Percentiles rank a stretch among this genome's conserved stretches.
Conservation (phyloP, 176 grass and related monocot species). For the Oryza brachyantha region DNA sequence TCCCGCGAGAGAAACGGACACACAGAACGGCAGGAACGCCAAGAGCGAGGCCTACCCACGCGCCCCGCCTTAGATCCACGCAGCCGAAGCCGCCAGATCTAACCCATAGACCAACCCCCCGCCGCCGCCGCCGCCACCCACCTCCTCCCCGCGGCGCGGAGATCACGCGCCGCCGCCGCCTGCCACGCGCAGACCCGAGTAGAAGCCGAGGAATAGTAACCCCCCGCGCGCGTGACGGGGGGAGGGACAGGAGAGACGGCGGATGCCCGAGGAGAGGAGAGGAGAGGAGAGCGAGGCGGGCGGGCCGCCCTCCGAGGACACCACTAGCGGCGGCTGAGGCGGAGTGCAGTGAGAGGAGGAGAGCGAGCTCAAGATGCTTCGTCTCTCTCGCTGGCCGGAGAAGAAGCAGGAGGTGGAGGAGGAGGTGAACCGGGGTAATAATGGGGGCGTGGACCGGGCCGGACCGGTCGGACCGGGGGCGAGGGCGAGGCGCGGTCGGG, state of each 20-base stretch:
- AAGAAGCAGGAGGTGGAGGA: not conserved
- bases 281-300: too few species aligned
- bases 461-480: conserved; percentile 8
- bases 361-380: conserved; percentile 7
- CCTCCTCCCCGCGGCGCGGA: not conserved
- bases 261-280: too few species aligned
- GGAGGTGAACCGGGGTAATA: conserved; percentile 40
- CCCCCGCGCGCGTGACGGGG: too few species aligned
- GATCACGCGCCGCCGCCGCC: not conserved
- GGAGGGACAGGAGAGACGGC: too few species aligned
- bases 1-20: not conserved
- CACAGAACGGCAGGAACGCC: too few species aligned
- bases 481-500: not conserved
- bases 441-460: not conserved
- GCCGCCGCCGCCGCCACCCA: not conserved
- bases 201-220: too few species aligned
- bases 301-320: too few species aligned
- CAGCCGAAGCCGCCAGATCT: conserved; percentile 36
- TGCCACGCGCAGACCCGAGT: not conserved
- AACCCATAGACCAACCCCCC: conserved; percentile 37
- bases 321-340: not conserved
- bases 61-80: conserved; percentile 37
- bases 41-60: not conserved
- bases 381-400: not conserved
- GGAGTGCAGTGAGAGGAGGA: not conserved